Base-by-base conservation (phyloP, 345 rosid genomes). In the Triadica sebifera region DNA sequence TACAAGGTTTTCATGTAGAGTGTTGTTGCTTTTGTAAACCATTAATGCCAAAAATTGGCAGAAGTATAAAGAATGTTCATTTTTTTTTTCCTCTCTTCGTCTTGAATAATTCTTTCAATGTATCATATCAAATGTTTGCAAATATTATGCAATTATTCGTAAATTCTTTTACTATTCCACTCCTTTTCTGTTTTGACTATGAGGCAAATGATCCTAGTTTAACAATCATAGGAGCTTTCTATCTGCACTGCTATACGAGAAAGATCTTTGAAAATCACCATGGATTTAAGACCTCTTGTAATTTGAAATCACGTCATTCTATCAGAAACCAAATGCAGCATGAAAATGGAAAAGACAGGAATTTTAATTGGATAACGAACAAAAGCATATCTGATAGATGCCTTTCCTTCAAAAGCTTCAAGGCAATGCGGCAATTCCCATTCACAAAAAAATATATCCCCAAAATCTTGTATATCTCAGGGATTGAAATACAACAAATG, bases 61-160 rank as follows among this genome's bases (percentile, higher is more conserved):
- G 15, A 46, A 69, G 16, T 12, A 6, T 12, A 10, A 50, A 10
- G 16, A 19, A 52, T 37, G 22, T 68, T 4, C 29, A 58, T 6
- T 53, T 58, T 4, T 22, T 22, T 66, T 37, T 51, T 49, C 17
- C 46, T 51, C 17, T 51, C 47, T 4, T 50, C 2, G 60, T 59
- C 58, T 50, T 69, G 57, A 45, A 75, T 59, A 20, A 75, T 38
- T 75, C 67, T 68, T 75, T 75, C 71, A 43, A 49, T 74, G 65
- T 55, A 41, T 55, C 71, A 55, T 74, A 56, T 52, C 53, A 74
- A 53, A 39, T 15, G 41, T 39, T 69, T 63, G 64, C 61, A 62
- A 50, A 50, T 57, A 51, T 67, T 5, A 47, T 50, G 47, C 19
- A 72, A 72, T 5, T 46, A 62, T 72, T 41, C 37, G 10, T 45